phyloP scores from a whole-genome alignment of 352 stramenopile genomes.

The Phytophthora litchii region DNA sequence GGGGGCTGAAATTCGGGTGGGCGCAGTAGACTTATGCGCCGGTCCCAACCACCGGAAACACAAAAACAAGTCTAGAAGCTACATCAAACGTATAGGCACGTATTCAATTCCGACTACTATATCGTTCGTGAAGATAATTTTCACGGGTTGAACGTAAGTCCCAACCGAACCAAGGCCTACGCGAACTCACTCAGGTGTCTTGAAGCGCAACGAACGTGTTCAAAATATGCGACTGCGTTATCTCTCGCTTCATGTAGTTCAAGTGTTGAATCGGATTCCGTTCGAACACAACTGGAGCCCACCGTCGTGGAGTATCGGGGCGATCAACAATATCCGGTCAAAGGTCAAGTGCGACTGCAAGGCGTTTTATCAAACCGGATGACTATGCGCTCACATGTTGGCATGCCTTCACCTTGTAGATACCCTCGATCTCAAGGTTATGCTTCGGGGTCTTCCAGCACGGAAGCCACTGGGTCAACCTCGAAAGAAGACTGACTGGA shows the following conservation, averaged over 20 bases:
- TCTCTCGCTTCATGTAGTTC: conserved; percentile 4
- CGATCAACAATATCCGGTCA: not conserved
- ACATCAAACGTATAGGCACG: not conserved
- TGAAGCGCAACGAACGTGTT: conserved; percentile 3
- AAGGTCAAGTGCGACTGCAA: conserved; percentile 21
- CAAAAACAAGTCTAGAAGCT: not conserved
- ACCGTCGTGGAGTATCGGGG: conserved; percentile 2
- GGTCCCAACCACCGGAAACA: conserved; percentile 1
- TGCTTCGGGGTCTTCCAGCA: conserved; percentile 1
- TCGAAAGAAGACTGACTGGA: too few species aligned
- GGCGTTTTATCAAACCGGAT: conserved; percentile 10
- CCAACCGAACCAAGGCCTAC: too few species aligned
- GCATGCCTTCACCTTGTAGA: conserved; percentile 12
- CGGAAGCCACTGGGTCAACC: too few species aligned
- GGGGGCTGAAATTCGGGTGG: not conserved
- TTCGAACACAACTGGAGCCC: conserved; percentile 4
- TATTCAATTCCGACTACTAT: conserved; percentile 12
- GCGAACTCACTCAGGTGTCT: too few species aligned
- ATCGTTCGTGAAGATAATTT: conserved; percentile 10
- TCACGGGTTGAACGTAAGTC: not conserved
- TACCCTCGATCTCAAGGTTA: not conserved
- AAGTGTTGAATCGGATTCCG: not conserved
- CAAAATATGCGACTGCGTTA: conserved; percentile 17
- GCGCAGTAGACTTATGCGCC: not conserved
- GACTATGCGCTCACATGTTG: conserved; percentile 14